These are phyloP conservation scores for Coemansia erecta DNA, from an alignment of 192 early-diverging fungal genomes.

Conservation along the genomic window DNA sequence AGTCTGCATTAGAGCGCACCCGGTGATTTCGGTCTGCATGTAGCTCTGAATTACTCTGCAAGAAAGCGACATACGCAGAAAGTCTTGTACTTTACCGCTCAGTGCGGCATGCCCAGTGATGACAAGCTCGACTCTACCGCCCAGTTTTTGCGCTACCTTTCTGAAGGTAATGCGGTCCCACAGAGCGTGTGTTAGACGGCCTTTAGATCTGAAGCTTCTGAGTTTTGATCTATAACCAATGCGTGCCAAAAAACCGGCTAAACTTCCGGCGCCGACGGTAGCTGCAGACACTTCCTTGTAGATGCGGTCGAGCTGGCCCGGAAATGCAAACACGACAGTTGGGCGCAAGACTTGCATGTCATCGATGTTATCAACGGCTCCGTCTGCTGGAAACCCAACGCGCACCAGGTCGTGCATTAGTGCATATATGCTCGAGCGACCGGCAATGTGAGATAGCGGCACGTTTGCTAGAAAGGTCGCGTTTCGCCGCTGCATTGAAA, in stretches of 20 bases:
- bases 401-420: constrained; percentile 53
- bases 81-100: constrained; percentile 65
- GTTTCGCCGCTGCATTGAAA: background rate
- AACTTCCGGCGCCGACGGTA: constrained; percentile 56
- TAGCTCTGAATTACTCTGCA: constrained; percentile 76
- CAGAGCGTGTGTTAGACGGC: constrained; percentile 59
- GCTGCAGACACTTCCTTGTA: constrained; percentile 62
- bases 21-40: constrained; percentile 71
- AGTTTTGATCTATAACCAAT: constrained; percentile 31
- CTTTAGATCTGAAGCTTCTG: constrained; percentile 55
- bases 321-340: constrained; percentile 55
- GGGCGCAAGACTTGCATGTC: constrained; percentile 74
- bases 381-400: constrained; percentile 76
- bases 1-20: constrained; percentile 50
- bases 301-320: constrained; percentile 58
- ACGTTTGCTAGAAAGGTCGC: constrained; percentile 55
- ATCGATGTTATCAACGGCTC: constrained; percentile 64
- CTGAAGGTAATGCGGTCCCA: constrained; percentile 78
- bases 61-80: constrained; percentile 64
- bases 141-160: constrained; percentile 36
- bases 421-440: constrained; percentile 58
- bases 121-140: constrained; percentile 57
- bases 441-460: constrained; percentile 80
- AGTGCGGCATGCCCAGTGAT: constrained; percentile 75
- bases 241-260: constrained; percentile 57